Percentiles rank a stretch among this genome's conserved stretches.
Evolutionary conservation across 1,139 yeast species (phyloP).

Genomic region (Yamadazyma taylorii): DNA sequence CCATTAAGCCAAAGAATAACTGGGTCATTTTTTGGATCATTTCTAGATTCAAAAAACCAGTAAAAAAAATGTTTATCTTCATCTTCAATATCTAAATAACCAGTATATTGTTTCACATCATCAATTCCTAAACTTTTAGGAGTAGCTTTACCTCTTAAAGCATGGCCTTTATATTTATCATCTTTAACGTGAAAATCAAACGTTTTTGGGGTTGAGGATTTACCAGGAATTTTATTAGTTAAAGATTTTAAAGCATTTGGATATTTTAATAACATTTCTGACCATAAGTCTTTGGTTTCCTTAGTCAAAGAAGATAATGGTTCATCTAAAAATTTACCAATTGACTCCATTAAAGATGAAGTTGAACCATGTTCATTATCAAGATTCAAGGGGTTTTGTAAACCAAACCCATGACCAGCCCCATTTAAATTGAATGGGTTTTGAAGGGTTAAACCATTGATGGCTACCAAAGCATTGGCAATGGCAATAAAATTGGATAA

Average conservation of each 20-base stretch:
- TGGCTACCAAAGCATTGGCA: constrained; percentile 24
- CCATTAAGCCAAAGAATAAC: constrained; percentile 48
- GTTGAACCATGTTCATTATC: constrained; percentile 18
- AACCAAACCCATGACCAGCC: constrained; percentile 15
- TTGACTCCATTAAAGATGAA: constrained; percentile 25
- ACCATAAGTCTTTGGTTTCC: constrained; percentile 56
- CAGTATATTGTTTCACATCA: constrained; percentile 77
- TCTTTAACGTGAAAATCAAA: constrained; percentile 59
- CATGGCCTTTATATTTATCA: constrained; percentile 50
- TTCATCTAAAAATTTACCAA: constrained; percentile 44
- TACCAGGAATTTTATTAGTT: constrained; percentile 54
- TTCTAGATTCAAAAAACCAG: constrained; percentile 47
- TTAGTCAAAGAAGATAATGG: constrained; percentile 47
- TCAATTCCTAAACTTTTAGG: constrained; percentile 73
- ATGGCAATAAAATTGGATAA: constrained; percentile 26
- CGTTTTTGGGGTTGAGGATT: constrained; percentile 33
- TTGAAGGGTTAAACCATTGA: constrained; percentile 35
- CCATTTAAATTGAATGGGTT: constrained; percentile 21
- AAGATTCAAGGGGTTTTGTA: constrained; percentile 31
- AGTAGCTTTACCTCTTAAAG: constrained; percentile 59
- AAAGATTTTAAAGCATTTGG: constrained; percentile 53
- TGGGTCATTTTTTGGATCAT: constrained; percentile 46
- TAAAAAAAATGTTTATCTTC: constrained; percentile 72
- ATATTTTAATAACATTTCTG: constrained; percentile 57
- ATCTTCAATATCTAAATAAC: constrained; percentile 81